Evolutionary conservation across 768 basidiomycete species (phyloP).

Genomic region (Amanita subjunquillea): DNA sequence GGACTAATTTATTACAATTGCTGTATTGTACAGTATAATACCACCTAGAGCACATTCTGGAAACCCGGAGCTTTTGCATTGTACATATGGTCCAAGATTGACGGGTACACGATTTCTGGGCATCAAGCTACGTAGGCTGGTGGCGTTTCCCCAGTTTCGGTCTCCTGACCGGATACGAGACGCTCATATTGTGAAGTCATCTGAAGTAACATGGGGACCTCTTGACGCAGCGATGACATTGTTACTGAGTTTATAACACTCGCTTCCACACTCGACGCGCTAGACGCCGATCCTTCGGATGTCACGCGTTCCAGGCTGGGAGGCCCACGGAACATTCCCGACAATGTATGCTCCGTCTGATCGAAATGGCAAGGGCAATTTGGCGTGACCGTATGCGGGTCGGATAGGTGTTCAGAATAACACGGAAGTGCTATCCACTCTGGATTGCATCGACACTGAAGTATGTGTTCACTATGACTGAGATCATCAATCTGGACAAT

Average conservation of each 20-base stretch:
- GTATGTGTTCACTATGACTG: neutral
- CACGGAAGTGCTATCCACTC: conserved; percentile 73
- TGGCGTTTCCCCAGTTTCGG: conserved; percentile 73
- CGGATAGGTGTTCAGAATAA: conserved; percentile 46
- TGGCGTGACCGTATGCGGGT: conserved; percentile 20
- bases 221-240: conserved; percentile 19
- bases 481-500: neutral
- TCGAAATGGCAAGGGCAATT: conserved; percentile 37
- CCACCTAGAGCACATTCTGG: conserved; percentile 8
- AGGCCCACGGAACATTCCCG: conserved; percentile 8
- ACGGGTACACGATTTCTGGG: neutral
- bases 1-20: conserved; percentile 2
- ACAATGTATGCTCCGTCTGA: neutral
- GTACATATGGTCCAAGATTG: neutral
- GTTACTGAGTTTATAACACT: conserved; percentile 20
- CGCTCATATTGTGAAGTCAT: conserved; percentile 55
- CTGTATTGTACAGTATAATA: conserved; percentile 11
- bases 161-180: conserved; percentile 75
- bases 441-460: conserved; percentile 71
- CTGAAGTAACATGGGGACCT: conserved; percentile 7
- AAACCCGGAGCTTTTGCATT: neutral
- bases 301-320: conserved; percentile 19
- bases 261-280: conserved; percentile 24
- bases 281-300: conserved; percentile 25
- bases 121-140: conserved; percentile 46